phyloP scores from a whole-genome alignment of 2,329 filamentous ascomycete genomes.

The Ophiocordyceps australis region DNA sequence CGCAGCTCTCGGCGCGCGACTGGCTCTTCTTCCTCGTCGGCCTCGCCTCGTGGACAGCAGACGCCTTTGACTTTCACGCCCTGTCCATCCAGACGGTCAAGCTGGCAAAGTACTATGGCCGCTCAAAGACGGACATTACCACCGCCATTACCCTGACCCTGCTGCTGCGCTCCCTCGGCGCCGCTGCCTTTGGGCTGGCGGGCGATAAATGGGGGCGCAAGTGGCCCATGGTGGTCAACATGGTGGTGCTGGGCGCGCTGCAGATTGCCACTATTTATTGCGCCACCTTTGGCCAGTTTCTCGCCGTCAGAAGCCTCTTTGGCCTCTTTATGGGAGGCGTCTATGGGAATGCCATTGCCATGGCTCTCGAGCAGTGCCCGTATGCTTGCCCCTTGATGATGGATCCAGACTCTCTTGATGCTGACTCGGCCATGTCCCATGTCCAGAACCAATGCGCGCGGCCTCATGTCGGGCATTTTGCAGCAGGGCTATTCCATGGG shows the following conservation, averaged over 20 bases:
- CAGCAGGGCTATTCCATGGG: slow-evolving; percentile 72
- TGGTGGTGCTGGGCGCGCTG: slow-evolving; percentile 49
- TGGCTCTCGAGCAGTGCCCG: slow-evolving; percentile 59
- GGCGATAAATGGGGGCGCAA: slow-evolving; percentile 69
- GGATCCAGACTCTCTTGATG: background rate
- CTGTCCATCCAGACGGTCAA: slow-evolving; percentile 63
- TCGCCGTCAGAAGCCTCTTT: slow-evolving; percentile 57
- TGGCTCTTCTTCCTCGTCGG: slow-evolving; percentile 66
- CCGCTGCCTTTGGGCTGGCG: slow-evolving; percentile 56
- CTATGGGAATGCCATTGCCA: slow-evolving; percentile 62
- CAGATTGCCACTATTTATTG: slow-evolving; percentile 66
- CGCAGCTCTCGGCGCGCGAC: slow-evolving; percentile 41
- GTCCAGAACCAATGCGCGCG: slow-evolving; percentile 42
- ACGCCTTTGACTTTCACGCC: slow-evolving; percentile 73
- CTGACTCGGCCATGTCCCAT: background rate
- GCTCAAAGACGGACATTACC: slow-evolving; percentile 46
- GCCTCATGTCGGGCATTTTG: slow-evolving; percentile 65
- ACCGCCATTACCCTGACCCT: slow-evolving; percentile 62
- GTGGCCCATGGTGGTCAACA: slow-evolving; percentile 70
- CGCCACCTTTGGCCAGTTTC: slow-evolving; percentile 51
- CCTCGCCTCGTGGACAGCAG: slow-evolving; percentile 59
- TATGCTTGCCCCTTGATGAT: slow-evolving; percentile 18
- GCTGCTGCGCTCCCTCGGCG: slow-evolving; percentile 56
- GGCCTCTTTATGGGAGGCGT: slow-evolving; percentile 70
- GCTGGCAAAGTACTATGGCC: slow-evolving; percentile 32